These are phyloP conservation scores for Clonostachys rosea DNA, from an alignment of 2,329 filamentous ascomycete species.

Conservation along the genomic window DNA sequence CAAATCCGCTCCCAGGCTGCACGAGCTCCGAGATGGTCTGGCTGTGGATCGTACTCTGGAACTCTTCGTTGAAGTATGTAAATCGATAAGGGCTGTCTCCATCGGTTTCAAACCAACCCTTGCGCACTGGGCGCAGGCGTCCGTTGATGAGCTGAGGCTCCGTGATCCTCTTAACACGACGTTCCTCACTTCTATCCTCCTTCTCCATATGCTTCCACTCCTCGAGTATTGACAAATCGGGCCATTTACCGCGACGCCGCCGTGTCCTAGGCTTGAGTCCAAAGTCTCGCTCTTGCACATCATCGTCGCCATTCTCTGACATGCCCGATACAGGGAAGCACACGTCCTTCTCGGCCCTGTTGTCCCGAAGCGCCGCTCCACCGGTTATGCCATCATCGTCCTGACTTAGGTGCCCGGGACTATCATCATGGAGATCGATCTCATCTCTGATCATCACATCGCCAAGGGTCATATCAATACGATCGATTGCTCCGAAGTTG, in stretches of 20 bases:
- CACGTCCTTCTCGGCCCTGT: slow-evolving; percentile 73
- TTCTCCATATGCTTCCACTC: slow-evolving; percentile 92
- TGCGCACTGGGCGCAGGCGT: slow-evolving; percentile 73
- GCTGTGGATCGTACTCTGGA: slow-evolving; percentile 92
- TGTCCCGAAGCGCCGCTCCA: slow-evolving; percentile 14
- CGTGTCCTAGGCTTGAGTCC: slow-evolving; percentile 30
- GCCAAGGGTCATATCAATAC: slow-evolving; percentile 54
- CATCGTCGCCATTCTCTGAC: slow-evolving; percentile 79
- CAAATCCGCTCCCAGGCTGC: slow-evolving; percentile 78
- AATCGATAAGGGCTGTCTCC: slow-evolving; percentile 92
- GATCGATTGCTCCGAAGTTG: slow-evolving; percentile 39
- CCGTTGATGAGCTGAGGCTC: slow-evolving; percentile 93
- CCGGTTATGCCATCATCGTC: slow-evolving; percentile 23
- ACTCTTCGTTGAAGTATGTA: slow-evolving; percentile 98
- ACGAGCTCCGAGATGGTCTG: slow-evolving; percentile 91
- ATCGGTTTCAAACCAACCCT: slow-evolving; percentile 79
- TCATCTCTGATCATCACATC: slow-evolving; percentile 70
- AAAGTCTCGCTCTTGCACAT: slow-evolving; percentile 45
- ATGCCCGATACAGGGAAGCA: slow-evolving; percentile 75
- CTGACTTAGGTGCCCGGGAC: slow-evolving; percentile 16
- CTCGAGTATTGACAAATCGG: slow-evolving; percentile 77
- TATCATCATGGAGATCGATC: slow-evolving; percentile 32
- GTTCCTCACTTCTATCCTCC: slow-evolving; percentile 72
- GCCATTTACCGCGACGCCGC: slow-evolving; percentile 73
- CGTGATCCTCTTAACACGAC: slow-evolving; percentile 84